A percentile compares a stretch with the other conserved stretches of the same genome.
These are phyloP conservation scores for Lithospermum erythrorhizon DNA, from an alignment of 257 asterid genomes.

Conservation along the genomic window DNA sequence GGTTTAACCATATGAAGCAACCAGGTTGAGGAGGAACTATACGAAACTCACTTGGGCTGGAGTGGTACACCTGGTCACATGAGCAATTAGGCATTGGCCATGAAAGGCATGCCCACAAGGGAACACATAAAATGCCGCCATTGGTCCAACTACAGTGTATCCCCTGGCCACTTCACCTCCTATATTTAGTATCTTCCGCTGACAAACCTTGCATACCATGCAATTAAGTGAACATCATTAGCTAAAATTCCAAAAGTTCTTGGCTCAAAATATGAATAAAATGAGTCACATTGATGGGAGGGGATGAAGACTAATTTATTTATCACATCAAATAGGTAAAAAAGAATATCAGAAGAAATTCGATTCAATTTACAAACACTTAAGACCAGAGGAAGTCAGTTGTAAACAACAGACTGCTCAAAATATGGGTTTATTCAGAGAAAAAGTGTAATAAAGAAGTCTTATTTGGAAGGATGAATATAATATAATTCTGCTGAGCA, in stretches of 20 bases:
- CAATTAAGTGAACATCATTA: slow-evolving; percentile 9
- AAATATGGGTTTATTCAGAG: neutral
- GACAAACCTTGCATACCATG: slow-evolving; percentile 56
- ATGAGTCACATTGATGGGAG: neutral
- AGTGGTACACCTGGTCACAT: slow-evolving; percentile 74
- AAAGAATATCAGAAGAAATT: too few relatives aligned
- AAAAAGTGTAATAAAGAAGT: too few relatives aligned
- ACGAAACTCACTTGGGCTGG: slow-evolving; percentile 67
- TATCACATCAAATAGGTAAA: too few relatives aligned
- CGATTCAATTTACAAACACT: too few relatives aligned
- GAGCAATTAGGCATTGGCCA: slow-evolving; percentile 83
- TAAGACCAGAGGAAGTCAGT: neutral
- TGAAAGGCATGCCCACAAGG: slow-evolving; percentile 98
- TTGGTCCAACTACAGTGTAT: slow-evolving; percentile 68
- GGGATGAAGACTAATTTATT: neutral
- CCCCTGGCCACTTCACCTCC: slow-evolving; percentile 59
- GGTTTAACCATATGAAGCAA: slow-evolving; percentile 9
- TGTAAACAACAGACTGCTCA: neutral
- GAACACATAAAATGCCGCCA: slow-evolving; percentile 94
- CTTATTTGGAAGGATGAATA: slow-evolving; percentile 5
- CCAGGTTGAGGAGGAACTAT: slow-evolving; percentile 1
- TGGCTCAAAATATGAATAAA: too few relatives aligned
- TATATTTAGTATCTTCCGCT: slow-evolving; percentile 57
- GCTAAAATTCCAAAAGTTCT: neutral
- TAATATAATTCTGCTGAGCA: too few relatives aligned